Percentiles rank a stretch among this genome's conserved stretches.
Evolutionary conservation across 768 basidiomycete genomes (phyloP).

Genomic region (Lanmaoa pseudosensibilis): DNA sequence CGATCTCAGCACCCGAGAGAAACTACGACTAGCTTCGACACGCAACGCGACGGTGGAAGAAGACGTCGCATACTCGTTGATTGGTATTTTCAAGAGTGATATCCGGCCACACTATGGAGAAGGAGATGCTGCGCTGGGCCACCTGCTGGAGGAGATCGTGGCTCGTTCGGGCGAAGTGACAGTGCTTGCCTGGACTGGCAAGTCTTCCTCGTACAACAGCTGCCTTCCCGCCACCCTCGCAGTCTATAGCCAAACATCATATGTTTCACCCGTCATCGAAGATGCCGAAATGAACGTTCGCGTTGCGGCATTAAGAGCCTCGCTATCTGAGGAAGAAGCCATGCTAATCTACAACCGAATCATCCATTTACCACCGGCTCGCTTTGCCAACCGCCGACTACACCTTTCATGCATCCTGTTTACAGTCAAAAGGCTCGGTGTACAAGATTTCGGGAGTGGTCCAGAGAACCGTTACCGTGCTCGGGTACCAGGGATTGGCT

Average conservation of each 20-base stretch:
- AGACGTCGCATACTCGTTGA: background rate
- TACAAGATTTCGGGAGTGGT: background rate
- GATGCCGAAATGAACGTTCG: background rate
- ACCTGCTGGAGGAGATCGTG: background rate
- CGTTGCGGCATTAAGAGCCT: background rate
- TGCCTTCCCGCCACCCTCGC: background rate
- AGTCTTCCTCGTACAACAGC: background rate
- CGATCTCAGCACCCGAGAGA: background rate
- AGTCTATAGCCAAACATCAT: background rate
- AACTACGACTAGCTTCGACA: background rate
- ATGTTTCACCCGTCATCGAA: background rate
- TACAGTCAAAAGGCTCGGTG: background rate
- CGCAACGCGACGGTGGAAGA: background rate
- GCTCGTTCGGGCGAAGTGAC: background rate
- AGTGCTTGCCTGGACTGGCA: background rate
- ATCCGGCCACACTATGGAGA: background rate
- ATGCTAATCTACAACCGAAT: background rate
- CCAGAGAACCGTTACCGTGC: background rate
- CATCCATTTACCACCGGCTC: background rate
- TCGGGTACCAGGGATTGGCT: slow-evolving; percentile 1
- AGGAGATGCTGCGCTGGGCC: background rate
- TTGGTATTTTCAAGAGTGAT: background rate
- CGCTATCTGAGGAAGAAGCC: background rate
- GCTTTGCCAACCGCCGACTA: background rate
- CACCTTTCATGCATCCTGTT: slow-evolving; percentile 2